Percentiles rank a stretch among this genome's conserved stretches.
These are phyloP conservation scores for Exophiala sp. DNA, from an alignment of 2,329 filamentous ascomycete genomes.

Conservation along the genomic window DNA sequence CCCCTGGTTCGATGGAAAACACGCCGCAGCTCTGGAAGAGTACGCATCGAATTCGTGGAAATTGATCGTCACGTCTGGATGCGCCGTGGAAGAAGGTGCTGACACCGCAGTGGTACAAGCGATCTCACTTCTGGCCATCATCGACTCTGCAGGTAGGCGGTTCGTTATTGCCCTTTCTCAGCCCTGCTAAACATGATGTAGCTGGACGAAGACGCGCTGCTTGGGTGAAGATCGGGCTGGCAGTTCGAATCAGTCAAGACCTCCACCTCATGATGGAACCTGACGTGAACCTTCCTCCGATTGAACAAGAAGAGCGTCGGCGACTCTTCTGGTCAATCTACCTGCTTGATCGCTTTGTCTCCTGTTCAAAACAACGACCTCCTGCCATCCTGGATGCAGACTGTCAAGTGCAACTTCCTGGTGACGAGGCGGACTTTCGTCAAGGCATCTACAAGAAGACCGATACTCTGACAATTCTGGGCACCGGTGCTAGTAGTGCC, in stretches of 20 bases:
- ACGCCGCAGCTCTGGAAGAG: slow-evolving; percentile 26
- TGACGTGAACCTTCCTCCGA: slow-evolving; percentile 16
- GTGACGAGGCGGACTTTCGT: slow-evolving; percentile 7
- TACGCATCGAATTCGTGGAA: slow-evolving; percentile 36
- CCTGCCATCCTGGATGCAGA: slow-evolving; percentile 16
- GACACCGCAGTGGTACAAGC: slow-evolving; percentile 37
- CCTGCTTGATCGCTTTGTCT: slow-evolving; percentile 32
- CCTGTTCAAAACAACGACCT: slow-evolving; percentile 25
- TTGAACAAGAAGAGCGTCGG: slow-evolving; percentile 31
- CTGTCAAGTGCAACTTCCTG: slow-evolving; percentile 23
- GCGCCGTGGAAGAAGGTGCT: slow-evolving; percentile 31
- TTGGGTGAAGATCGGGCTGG: slow-evolving; percentile 37
- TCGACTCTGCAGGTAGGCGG: slow-evolving; percentile 38
- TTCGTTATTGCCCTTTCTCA: neutral
- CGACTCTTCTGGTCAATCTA: slow-evolving; percentile 34
- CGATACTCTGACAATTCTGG: slow-evolving; percentile 6
- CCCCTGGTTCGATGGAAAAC: slow-evolving; percentile 28
- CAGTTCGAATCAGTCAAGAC: slow-evolving; percentile 60
- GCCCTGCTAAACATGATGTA: slow-evolving; percentile 10
- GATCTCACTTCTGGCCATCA: slow-evolving; percentile 36
- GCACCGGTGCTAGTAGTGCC: neutral
- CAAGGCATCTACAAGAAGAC: slow-evolving; percentile 6
- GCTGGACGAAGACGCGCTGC: slow-evolving; percentile 30
- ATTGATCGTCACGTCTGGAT: slow-evolving; percentile 33
- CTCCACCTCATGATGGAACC: slow-evolving; percentile 34